Evolutionary conservation across 106 monocot species (phyloP).

Genomic region (Xerophyta viscosa): DNA sequence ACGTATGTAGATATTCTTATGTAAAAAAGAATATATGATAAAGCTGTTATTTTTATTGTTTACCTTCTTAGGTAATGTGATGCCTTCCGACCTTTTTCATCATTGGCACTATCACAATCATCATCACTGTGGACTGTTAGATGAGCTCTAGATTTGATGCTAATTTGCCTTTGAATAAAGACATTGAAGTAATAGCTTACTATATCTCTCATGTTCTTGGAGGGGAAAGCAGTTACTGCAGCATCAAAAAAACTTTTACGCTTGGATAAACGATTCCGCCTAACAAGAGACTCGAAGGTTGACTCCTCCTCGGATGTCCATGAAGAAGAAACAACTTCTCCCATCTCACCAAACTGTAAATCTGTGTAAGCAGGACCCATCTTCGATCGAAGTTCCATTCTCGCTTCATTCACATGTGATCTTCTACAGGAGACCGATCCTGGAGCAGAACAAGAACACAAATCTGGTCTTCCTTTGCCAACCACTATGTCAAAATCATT

Average conservation of each 20-base stretch:
- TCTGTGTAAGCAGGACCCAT: constrained; percentile 45
- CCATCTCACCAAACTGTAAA: constrained; percentile 67
- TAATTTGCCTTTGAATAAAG: constrained; percentile 46
- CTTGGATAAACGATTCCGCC: constrained; percentile 22
- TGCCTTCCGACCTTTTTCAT: constrained; percentile 1
- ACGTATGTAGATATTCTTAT: too few species aligned
- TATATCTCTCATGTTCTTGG: constrained; percentile 43
- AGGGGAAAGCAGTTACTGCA: constrained; percentile 32
- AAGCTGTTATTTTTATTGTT: too few species aligned
- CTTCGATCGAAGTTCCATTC: constrained; percentile 37
- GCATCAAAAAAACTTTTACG: constrained; percentile 36
- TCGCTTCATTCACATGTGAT: constrained; percentile 37
- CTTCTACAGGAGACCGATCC: constrained; percentile 48
- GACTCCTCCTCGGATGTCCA: constrained; percentile 48
- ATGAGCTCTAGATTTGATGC: constrained; percentile 28
- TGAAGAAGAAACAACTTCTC: constrained; percentile 50
- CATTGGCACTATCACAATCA: constrained; percentile 37
- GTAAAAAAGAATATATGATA: too few species aligned
- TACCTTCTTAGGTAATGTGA: too few species aligned
- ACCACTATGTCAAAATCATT: not conserved
- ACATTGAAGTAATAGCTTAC: constrained; percentile 77
- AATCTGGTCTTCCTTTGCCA: constrained; percentile 29
- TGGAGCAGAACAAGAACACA: constrained; percentile 38
- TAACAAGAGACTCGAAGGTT: constrained; percentile 38
- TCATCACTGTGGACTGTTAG: constrained; percentile 20